Evolutionary conservation across 1,139 yeast genomes (phyloP).

Genomic region (Pichia terricola): DNA sequence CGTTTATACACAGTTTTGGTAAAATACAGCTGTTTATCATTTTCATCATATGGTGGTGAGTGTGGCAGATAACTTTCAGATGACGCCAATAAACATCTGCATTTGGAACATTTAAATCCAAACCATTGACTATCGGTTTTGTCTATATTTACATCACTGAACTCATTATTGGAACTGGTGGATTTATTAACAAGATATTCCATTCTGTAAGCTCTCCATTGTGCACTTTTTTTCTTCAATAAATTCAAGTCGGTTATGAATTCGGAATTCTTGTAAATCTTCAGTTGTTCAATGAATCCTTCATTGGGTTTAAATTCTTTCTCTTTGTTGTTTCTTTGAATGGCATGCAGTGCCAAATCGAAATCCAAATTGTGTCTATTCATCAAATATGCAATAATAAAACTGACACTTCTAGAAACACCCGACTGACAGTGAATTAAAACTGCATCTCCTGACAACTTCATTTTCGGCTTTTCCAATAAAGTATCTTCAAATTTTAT

Average conservation of each 20-base stretch:
- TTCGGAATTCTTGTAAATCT: slow-evolving; percentile 42
- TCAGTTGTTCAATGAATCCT: slow-evolving; percentile 65
- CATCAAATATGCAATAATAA: slow-evolving; percentile 74
- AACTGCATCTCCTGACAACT: slow-evolving; percentile 38
- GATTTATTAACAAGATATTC: slow-evolving; percentile 4
- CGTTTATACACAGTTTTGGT: slow-evolving; percentile 53
- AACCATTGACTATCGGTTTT: slow-evolving; percentile 12
- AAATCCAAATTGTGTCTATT: slow-evolving; percentile 50
- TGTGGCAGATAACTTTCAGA: slow-evolving; percentile 45
- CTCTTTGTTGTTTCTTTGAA: slow-evolving; percentile 44
- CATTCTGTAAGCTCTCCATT: slow-evolving; percentile 15
- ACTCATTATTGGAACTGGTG: slow-evolving; percentile 21
- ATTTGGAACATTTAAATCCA: slow-evolving; percentile 53
- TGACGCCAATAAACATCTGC: slow-evolving; percentile 50
- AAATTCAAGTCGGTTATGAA: slow-evolving; percentile 15
- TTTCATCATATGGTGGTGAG: slow-evolving; percentile 44
- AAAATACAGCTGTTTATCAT: slow-evolving; percentile 53
- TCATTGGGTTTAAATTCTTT: slow-evolving; percentile 59
- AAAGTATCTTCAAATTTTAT: slow-evolving; percentile 15
- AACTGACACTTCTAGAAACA: slow-evolving; percentile 67
- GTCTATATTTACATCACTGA: slow-evolving; percentile 14
- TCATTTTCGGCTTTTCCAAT: slow-evolving; percentile 17
- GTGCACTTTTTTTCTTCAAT: slow-evolving; percentile 15
- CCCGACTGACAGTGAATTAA: slow-evolving; percentile 82
- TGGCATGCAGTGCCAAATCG: slow-evolving; percentile 61